These are phyloP conservation scores for Arctium minus DNA, from an alignment of 129 eudicot genomes.

Conservation along the genomic window DNA sequence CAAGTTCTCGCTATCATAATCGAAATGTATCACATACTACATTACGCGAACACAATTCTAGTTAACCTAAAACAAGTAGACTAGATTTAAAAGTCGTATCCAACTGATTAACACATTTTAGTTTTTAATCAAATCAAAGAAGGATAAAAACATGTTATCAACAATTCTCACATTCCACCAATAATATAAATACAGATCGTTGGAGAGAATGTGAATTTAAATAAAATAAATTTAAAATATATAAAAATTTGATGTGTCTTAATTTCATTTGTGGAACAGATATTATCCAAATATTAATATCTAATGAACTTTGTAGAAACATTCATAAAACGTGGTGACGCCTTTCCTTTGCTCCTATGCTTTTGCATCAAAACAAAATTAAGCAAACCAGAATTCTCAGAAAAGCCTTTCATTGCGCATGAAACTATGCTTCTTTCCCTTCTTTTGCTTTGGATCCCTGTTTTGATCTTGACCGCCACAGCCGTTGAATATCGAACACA, in stretches of 20 bases:
- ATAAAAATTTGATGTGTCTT: no score
- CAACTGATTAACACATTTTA: background rate
- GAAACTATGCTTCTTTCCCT: slow-evolving; percentile 8
- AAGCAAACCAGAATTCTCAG: background rate
- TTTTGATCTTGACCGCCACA: background rate
- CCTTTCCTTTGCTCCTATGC: background rate
- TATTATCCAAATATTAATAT: no score
- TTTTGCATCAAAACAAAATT: background rate
- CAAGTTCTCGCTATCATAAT: background rate
- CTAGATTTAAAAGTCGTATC: background rate
- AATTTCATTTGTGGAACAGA: no score
- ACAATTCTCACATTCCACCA: no score
- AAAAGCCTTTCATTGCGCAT: background rate
- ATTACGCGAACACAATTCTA: background rate
- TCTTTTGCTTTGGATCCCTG: slow-evolving; percentile 6
- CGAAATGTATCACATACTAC: background rate
- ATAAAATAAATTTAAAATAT: no score
- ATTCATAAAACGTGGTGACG: background rate
- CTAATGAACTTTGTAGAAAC: background rate
- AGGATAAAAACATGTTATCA: no score
- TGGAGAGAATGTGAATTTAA: no score
- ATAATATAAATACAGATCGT: no score
- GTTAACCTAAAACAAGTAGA: no score
- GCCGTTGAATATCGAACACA: slow-evolving; percentile 18
- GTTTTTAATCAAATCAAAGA: background rate